phyloP scores from a whole-genome alignment of 2,329 filamentous ascomycete genomes.

The Aspergillus ruber region DNA sequence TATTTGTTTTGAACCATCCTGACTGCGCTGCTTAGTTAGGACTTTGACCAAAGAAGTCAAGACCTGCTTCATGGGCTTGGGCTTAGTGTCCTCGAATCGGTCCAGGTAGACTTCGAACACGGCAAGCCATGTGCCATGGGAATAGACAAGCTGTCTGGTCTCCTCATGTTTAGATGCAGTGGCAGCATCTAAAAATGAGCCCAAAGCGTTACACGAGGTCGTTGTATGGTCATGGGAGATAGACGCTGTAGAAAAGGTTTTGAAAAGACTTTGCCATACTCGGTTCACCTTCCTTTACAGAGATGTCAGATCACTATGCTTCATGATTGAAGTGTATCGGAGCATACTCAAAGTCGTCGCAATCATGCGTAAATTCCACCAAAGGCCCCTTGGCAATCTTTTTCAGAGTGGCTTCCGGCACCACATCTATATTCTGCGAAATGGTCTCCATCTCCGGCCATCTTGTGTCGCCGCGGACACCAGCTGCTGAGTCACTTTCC shows the following conservation, averaged over 20 bases:
- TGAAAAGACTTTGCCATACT: slow-evolving; percentile 35
- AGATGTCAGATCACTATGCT: slow-evolving; percentile 4
- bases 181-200: slow-evolving; percentile 37
- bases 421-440: slow-evolving; percentile 26
- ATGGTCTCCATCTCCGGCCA: slow-evolving; percentile 25
- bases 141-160: slow-evolving; percentile 29
- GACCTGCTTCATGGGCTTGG: slow-evolving; percentile 41
- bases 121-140: slow-evolving; percentile 31
- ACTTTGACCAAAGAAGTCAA: slow-evolving; percentile 34
- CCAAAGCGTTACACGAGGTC: slow-evolving; percentile 39
- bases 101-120: slow-evolving; percentile 35
- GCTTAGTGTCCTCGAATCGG: slow-evolving; percentile 37
- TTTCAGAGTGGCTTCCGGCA: slow-evolving; percentile 28
- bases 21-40: slow-evolving; percentile 22
- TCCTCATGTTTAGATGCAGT: slow-evolving; percentile 22
- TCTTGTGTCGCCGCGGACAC: slow-evolving; percentile 7
- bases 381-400: slow-evolving; percentile 31
- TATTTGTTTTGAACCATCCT: slow-evolving; percentile 14
- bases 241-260: slow-evolving; percentile 34
- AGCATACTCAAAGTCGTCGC: slow-evolving; percentile 28
- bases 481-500: slow-evolving; percentile 13
- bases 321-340: background rate
- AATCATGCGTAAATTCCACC: slow-evolving; percentile 25
- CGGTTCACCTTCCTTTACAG: slow-evolving; percentile 23
- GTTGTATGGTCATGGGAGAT: slow-evolving; percentile 35